Evolutionary conservation across 495 filamentous ascomycete genomes (phyloP).

Genomic region (Rusavskia elegans): DNA sequence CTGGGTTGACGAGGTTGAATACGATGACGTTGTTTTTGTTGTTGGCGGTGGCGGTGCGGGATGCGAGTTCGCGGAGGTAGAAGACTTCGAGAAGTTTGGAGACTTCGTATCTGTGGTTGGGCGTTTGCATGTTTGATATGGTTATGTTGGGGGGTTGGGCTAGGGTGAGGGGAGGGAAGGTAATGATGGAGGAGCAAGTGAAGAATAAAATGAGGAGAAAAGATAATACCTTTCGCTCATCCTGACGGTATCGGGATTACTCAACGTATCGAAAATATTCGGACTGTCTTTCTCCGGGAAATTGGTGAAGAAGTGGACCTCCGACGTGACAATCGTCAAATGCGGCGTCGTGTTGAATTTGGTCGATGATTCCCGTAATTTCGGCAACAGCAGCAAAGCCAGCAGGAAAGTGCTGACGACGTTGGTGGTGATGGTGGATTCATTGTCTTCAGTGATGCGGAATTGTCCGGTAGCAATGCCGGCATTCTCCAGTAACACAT

Average conservation of each 20-base stretch:
- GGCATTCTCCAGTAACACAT: constrained; percentile 22
- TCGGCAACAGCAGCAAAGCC: constrained; percentile 14
- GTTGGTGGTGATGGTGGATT: constrained; percentile 27
- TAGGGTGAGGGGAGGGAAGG: too few species aligned
- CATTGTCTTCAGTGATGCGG: constrained; percentile 18
- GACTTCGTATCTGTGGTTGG: constrained; percentile 10
- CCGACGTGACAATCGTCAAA: constrained; percentile 15
- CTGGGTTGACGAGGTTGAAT: constrained; percentile 37
- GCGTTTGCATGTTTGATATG: too few species aligned
- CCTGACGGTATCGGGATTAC: constrained; percentile 11
- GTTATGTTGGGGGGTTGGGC: too few species aligned
- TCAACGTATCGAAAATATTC: constrained; percentile 16
- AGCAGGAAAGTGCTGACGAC: constrained; percentile 28
- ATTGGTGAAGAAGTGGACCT: constrained; percentile 11
- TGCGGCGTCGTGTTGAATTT: constrained; percentile 10
- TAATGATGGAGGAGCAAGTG: too few species aligned
- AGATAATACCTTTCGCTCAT: constrained; percentile 9
- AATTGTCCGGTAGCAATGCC: constrained; percentile 13
- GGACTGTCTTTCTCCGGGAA: constrained; percentile 11
- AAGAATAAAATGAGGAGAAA: not conserved
- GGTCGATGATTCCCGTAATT: constrained; percentile 11
- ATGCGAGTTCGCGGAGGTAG: constrained; percentile 15
- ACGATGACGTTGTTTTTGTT: constrained; percentile 24
- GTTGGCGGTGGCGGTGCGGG: constrained; percentile 1
- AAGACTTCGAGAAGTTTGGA: constrained; percentile 21